Base-by-base conservation (phyloP, 2,329 filamentous ascomycete genomes). In the Aspergillus terreus region DNA sequence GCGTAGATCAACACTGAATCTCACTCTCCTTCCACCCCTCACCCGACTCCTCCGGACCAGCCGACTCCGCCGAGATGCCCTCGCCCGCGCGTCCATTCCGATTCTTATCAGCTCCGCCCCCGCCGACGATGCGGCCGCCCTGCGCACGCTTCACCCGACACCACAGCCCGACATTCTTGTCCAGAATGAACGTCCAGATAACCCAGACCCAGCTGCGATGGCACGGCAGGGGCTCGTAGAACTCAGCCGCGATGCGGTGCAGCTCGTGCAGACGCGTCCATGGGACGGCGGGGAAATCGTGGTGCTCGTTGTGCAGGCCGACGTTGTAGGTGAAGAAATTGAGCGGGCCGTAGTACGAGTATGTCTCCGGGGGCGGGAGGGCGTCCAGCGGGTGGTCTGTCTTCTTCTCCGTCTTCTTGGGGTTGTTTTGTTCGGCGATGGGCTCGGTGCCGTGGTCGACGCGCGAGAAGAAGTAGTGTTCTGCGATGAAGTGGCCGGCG, bases 241-340 rank as follows among this genome's bases (percentile, higher is more conserved):
- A 99, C 73, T 97, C 94, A 58, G 81, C 81, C 1, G 94, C 94
- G 51, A 95, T 88, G 57, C 83, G 75, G 66, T 92, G 84, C 49
- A 99, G 78, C 66, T 79, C 80, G 49, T 86, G 88, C 36, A 99
- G 80, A 30, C 87, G 81, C 9, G 91, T 96, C 94, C 94, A 99
- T 0, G 94, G 92, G 44, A 99, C 83, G 44, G 94, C 94, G 10
- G 94, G 94, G 75, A 99, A 99, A 72, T 99, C 94, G 71, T 99
- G 94, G 74, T 99, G 94, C 78, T 99, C 94, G 70, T 99, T 99
- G 78, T 99, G 94, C 65, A 96, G 77, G 48, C 94, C 94, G 43
- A 99, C 94, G 63, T 99, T 99, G 79, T 97, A 99, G 1, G 92
- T 96, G 46, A 99, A 75, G 63, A 91, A 74, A 75, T 99, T 99